Percentiles rank a stretch among this genome's conserved stretches.
Evolutionary conservation across 2,329 filamentous ascomycete species (phyloP).

Genomic region (Trichophyton mentagrophytes): DNA sequence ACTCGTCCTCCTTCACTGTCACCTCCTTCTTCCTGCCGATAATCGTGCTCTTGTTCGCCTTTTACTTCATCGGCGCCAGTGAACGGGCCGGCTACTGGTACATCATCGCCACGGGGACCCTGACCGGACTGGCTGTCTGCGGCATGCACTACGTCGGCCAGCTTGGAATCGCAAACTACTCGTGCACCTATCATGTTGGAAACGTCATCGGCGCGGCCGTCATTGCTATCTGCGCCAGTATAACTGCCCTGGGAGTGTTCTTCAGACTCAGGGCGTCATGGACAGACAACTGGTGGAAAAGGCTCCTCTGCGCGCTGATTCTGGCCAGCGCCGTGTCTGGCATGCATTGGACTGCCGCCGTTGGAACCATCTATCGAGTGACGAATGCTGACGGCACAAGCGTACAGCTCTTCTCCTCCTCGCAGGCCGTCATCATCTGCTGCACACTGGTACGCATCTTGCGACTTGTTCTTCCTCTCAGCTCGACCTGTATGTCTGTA

Average conservation of each 20-base stretch:
- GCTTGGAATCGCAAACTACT: constrained; percentile 66
- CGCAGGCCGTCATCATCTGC: constrained; percentile 60
- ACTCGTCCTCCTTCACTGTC: constrained; percentile 58
- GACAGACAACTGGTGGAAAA: constrained; percentile 68
- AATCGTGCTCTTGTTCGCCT: constrained; percentile 58
- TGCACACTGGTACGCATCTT: constrained; percentile 46
- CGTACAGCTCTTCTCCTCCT: constrained; percentile 39
- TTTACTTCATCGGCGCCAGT: constrained; percentile 53
- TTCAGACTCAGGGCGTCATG: constrained; percentile 64
- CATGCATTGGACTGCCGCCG: constrained; percentile 75
- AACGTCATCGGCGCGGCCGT: constrained; percentile 56
- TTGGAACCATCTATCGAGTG: constrained; percentile 56
- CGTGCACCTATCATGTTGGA: constrained; percentile 45
- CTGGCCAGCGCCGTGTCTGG: constrained; percentile 65
- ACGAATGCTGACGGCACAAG: constrained; percentile 30
- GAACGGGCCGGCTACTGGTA: constrained; percentile 47
- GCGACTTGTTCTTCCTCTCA: neutral
- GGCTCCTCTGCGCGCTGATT: constrained; percentile 51
- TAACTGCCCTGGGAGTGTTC: constrained; percentile 58
- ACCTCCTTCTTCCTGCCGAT: constrained; percentile 73
- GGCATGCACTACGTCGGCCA: constrained; percentile 88
- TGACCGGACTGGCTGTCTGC: constrained; percentile 63
- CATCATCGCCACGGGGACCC: constrained; percentile 49
- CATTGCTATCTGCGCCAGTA: constrained; percentile 61
- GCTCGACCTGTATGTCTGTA: neutral